A percentile compares a stretch with the other conserved stretches of the same genome.
Conservation (phyloP, 345 rosid genomes). For the Ailanthus altissimus region DNA sequence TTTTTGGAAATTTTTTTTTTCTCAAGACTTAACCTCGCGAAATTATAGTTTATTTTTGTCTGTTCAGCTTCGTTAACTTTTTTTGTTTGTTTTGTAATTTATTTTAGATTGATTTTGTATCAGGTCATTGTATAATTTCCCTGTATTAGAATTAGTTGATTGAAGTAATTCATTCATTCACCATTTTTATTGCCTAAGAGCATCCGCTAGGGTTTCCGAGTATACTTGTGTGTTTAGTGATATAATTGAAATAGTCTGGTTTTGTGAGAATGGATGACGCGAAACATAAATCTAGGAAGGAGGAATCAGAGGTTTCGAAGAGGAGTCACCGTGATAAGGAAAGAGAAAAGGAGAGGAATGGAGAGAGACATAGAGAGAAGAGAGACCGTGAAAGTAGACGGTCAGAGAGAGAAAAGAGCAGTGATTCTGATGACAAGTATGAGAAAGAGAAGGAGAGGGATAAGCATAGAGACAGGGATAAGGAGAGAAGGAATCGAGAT, state of each 20-base stretch:
- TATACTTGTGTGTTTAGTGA: no score
- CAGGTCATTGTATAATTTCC: not conserved
- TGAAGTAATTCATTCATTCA: not conserved
- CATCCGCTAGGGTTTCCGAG: not conserved
- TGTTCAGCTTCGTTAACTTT: not conserved
- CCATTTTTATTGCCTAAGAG: not conserved
- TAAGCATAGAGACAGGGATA: constrained; percentile 39
- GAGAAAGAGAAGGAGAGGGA: constrained; percentile 45
- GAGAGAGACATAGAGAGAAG: constrained; percentile 56
- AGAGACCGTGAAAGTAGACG: constrained; percentile 42
- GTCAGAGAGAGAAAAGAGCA: constrained; percentile 52
- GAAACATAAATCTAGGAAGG: constrained; percentile 49
- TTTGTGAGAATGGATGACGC: constrained; percentile 40
- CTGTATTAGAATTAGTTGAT: not conserved
- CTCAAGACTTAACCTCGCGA: not conserved
- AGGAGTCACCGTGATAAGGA: constrained; percentile 54
- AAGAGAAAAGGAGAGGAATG: constrained; percentile 51
- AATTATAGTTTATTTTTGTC: not conserved
- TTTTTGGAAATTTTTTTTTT: not conserved
- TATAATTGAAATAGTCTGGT: not conserved
- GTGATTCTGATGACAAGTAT: constrained; percentile 47
- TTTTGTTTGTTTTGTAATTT: not conserved
- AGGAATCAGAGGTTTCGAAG: constrained; percentile 51
- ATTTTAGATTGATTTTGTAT: constrained; percentile 2
- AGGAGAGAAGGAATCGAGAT: constrained; percentile 36